Evolutionary conservation across 2,329 filamentous ascomycete genomes (phyloP), one percentile per base, ranked within the genome.

Genomic region (Fusarium lateritium): DNA sequence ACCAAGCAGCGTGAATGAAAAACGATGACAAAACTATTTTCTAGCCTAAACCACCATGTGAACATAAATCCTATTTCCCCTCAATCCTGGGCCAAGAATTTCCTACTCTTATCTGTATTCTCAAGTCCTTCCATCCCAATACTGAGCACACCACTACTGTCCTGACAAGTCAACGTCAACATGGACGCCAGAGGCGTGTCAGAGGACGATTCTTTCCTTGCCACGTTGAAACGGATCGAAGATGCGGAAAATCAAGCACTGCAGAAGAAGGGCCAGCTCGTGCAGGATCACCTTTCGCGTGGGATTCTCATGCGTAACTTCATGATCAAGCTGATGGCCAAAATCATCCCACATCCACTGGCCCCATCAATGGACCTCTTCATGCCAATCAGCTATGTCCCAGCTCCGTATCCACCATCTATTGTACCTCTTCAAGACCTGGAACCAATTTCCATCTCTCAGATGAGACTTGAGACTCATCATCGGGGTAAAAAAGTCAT

Each of bases 401-500:
- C 31, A 14, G 19, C 45, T 5, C 17, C 60, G 1, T 68, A 70
- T 13, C 31, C 21, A 4, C 69, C 69, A 1, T 72, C 47, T 19
- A 22, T 43, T 2, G 3, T n/a, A 3, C 2, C 51, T 0, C 38
- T 53, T 2, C 8, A 46, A 5, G 49, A 62, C 1, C 55, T 72
- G 3, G 24, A 59, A 5, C 40, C 28, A 0, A 58, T 72, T 2
- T 5, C 31, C 4, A 63, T 70, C 3, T 43, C 54, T 2, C 19
- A 57, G 1, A 58, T 72, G 56, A 67, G 50, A 28, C 55, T 72
- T 0, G 56, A 70, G 33, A 70, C 51, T 7, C 69, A 70, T 10
- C 62, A 71, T 22, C 65, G 71, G 1, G 74, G 75, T 0, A 58
- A 22, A 3, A 70, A 54, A 21, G 33, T 65, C 2, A 7, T 72